Evolutionary conservation across 176 grass and related monocot genomes (phyloP).

Genomic region (Saccharum officinarum): DNA sequence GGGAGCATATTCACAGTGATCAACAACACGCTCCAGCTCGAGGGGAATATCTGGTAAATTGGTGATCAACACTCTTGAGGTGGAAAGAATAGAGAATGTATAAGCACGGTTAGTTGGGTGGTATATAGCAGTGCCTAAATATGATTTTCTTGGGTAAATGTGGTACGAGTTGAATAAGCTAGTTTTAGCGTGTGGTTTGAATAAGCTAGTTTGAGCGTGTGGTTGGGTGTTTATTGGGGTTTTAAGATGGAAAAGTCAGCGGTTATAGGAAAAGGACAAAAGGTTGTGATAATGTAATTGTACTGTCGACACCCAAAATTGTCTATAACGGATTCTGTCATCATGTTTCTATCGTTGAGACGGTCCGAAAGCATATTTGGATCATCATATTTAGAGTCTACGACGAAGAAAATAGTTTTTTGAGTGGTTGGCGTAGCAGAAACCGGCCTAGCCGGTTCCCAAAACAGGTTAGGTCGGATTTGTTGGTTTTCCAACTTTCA

Average conservation of each 20-base stretch:
- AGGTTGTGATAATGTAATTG: not conserved
- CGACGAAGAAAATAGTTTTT: no score
- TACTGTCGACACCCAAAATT: not conserved
- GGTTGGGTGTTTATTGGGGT: not conserved
- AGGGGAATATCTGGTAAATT: not conserved
- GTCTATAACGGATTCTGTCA: no score
- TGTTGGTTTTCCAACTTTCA: no score
- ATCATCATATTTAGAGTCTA: no score
- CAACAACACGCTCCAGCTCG: not conserved
- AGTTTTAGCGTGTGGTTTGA: not conserved
- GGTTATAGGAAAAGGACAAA: not conserved
- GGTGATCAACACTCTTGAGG: not conserved
- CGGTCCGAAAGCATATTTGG: no score
- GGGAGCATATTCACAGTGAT: constrained; percentile 41
- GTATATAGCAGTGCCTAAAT: not conserved
- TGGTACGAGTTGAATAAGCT: not conserved
- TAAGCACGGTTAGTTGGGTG: not conserved
- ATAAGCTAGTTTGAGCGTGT: no score
- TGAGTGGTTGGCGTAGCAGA: no score
- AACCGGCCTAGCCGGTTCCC: no score
- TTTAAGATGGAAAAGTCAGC: not conserved
- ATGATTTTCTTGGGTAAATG: not conserved
- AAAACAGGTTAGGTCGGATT: no score
- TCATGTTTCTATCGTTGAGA: no score
- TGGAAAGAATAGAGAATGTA: not conserved